These are phyloP conservation scores for Akebia trifoliata DNA, from an alignment of 164 flowering plant species.

Conservation along the genomic window DNA sequence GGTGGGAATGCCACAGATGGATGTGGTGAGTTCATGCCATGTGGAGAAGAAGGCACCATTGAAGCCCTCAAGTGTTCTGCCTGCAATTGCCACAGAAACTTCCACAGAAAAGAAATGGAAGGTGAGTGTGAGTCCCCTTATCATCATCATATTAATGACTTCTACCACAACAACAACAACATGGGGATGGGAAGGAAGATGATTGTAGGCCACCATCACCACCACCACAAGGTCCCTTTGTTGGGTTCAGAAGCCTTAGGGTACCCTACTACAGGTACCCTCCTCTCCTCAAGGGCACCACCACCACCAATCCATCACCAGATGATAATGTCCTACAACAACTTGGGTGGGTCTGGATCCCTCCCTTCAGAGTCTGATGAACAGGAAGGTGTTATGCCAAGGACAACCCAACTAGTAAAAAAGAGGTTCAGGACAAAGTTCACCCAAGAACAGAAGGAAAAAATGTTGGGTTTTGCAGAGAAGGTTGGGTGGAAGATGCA, in stretches of 20 bases:
- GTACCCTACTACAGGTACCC: slow-evolving; percentile 37
- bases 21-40: slow-evolving; percentile 92
- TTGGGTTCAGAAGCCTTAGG: slow-evolving; percentile 35
- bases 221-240: slow-evolving; percentile 32
- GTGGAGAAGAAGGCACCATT: slow-evolving; percentile 62
- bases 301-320: slow-evolving; percentile 39
- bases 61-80: slow-evolving; percentile 83
- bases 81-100: slow-evolving; percentile 90
- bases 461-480: slow-evolving; percentile 79
- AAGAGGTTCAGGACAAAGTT: slow-evolving; percentile 86
- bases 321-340: slow-evolving; percentile 57
- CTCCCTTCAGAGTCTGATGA: slow-evolving; percentile 59
- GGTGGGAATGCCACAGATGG: slow-evolving; percentile 91
- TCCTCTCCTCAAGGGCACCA: slow-evolving; percentile 24
- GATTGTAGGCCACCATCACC: slow-evolving; percentile 16
- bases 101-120: slow-evolving; percentile 74
- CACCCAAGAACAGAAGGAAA: slow-evolving; percentile 80
- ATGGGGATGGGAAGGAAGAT: slow-evolving; percentile 39
- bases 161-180: slow-evolving; percentile 28
- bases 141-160: slow-evolving; percentile 18
- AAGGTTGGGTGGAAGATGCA: slow-evolving; percentile 89
- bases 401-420: slow-evolving; percentile 34
- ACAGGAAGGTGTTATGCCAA: slow-evolving; percentile 31
- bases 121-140: too few species aligned
- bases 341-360: slow-evolving; percentile 22